phyloP scores from a whole-genome alignment of 1,284 basidiomycete species.

The Coriolopsis trogii region DNA sequence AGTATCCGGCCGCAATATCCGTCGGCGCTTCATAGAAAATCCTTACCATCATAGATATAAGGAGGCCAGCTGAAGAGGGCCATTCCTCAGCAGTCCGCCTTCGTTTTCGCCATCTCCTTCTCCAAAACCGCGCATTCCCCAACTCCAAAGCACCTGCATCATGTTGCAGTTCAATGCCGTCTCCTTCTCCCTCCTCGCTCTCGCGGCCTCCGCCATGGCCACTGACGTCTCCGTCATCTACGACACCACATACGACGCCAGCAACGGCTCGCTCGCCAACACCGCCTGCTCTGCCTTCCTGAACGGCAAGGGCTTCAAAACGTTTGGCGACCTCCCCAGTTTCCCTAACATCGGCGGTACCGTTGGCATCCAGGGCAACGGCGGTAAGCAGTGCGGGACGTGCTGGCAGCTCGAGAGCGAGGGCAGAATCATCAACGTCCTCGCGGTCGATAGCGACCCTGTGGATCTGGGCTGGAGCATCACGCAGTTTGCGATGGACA shows the following conservation, averaged over 20 bases:
- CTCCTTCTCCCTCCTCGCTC: constrained; percentile 39
- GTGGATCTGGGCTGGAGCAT: constrained; percentile 42
- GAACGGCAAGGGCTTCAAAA: constrained; percentile 44
- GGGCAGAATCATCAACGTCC: constrained; percentile 39
- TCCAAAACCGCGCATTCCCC: no score
- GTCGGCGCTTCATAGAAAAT: no score
- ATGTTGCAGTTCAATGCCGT: constrained; percentile 53
- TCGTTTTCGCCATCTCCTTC: no score
- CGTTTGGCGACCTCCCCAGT: constrained; percentile 45
- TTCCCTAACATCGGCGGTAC: constrained; percentile 54
- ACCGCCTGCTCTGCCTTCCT: constrained; percentile 52
- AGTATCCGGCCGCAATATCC: no score
- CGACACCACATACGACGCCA: constrained; percentile 45
- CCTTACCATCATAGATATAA: no score
- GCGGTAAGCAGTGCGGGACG: constrained; percentile 44
- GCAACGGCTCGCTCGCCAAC: constrained; percentile 30
- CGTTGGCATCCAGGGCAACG: constrained; percentile 41
- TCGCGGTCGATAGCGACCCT: constrained; percentile 43
- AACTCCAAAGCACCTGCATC: no score
- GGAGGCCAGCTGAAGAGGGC: no score
- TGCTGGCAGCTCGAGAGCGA: constrained; percentile 46
- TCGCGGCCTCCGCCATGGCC: neutral
- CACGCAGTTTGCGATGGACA: constrained; percentile 31
- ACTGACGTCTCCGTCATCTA: constrained; percentile 38
- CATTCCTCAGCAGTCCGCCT: no score